A percentile compares a stretch with the other conserved stretches of the same genome.
Conservation (phyloP, 345 rosid species). For the Heritiera fomes region DNA sequence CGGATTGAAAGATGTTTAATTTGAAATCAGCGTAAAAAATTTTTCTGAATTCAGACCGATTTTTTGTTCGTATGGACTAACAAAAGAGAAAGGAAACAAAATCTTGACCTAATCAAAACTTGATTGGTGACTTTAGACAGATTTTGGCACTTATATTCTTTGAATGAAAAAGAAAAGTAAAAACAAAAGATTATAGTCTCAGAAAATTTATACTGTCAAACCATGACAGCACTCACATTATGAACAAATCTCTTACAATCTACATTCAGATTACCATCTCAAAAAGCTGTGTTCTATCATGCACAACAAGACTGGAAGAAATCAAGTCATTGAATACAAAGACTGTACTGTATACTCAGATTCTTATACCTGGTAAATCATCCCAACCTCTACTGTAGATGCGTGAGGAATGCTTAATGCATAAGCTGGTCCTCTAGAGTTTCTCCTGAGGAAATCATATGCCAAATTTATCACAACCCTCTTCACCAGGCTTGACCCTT, state of each 20-base stretch:
- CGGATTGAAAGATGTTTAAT: no score
- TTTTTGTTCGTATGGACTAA: no score
- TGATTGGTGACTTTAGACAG: no score
- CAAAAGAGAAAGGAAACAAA: no score
- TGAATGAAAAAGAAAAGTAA: no score
- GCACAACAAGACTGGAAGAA: slow-evolving; percentile 19
- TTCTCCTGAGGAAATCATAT: slow-evolving; percentile 86
- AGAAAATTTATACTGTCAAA: no score
- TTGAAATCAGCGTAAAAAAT: no score
- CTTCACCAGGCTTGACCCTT: slow-evolving; percentile 87
- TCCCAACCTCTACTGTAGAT: slow-evolving; percentile 92
- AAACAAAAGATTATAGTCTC: no score
- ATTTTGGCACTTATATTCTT: no score
- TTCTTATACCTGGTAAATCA: slow-evolving; percentile 71
- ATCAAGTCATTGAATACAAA: slow-evolving; percentile 12
- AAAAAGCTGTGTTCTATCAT: slow-evolving; percentile 23
- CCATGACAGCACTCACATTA: no score
- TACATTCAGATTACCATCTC: background rate
- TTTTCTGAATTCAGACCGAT: no score
- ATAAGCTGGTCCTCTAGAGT: slow-evolving; percentile 73
- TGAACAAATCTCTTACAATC: background rate
- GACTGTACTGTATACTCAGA: background rate
- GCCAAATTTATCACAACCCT: slow-evolving; percentile 76
- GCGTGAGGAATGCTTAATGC: slow-evolving; percentile 77
- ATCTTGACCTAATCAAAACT: no score